Evolutionary conservation across 768 basidiomycete species (phyloP), one percentile per base, ranked within the genome.

Genomic region (Cyclocybe aegerita): DNA sequence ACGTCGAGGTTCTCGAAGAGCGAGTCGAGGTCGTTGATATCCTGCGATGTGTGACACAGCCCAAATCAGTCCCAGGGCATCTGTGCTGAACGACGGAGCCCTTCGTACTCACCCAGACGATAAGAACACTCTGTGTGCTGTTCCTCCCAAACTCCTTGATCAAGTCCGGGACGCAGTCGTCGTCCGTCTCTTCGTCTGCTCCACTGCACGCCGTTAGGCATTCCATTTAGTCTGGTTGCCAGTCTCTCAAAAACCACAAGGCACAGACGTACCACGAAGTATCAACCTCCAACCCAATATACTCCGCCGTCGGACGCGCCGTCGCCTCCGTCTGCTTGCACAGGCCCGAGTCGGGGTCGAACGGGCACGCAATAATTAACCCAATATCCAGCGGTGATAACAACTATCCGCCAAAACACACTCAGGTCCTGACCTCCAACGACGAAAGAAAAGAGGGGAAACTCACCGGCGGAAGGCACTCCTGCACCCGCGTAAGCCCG

Each of bases 61-160:
- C 61, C 34, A 59, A 40, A 41, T 57, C 55, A 16, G n/a, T n/a
- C n/a, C n/a, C n/a, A n/a, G n/a, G n/a, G n/a, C n/a, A n/a, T n/a
- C n/a, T n/a, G n/a, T n/a, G n/a, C n/a, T n/a, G n/a, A n/a, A n/a
- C n/a, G n/a, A n/a, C n/a, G n/a, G n/a, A n/a, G n/a, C n/a, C n/a
- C n/a, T n/a, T n/a, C n/a, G 14, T 11, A 29, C 53, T 16, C 44
- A 63, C 64, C 64, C 64, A 65, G 30, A 60, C 53, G 16, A 61
- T 44, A 11, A 65, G 56, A 16, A 64, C 50, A 35, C 57, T 39
- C 30, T 63, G 53, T 14, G 59, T 62, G 51, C 60, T 65, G 12
- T 42, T 62, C 34, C 51, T 53, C 14, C 46, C 55, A 39, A 60
- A 65, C 14, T 48, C 54, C n/a, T 48, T 52, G 35, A 64, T 50